phyloP scores from a whole-genome alignment of 495 filamentous ascomycete species.

The Lophiotrema nucula region DNA sequence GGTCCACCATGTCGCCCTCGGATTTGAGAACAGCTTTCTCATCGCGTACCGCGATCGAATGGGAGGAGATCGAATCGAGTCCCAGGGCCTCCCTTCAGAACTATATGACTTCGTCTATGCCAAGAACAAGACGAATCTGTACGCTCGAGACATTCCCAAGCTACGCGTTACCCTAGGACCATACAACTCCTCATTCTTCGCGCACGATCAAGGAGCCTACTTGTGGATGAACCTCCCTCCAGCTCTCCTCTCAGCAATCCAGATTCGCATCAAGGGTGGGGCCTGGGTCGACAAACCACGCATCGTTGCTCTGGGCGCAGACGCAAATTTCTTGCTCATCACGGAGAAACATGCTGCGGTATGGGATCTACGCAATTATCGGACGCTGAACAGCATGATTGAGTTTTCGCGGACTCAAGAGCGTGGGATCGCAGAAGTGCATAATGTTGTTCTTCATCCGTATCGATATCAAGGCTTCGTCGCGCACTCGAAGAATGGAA shows the following conservation, averaged over 20 bases:
- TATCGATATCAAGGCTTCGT: conserved; percentile 30
- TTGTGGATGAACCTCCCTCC: conserved; percentile 26
- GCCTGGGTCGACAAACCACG: conserved; percentile 25
- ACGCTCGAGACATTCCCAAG: conserved; percentile 9
- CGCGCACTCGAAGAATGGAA: conserved; percentile 14
- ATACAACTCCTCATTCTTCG: conserved; percentile 29
- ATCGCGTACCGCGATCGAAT: conserved; percentile 16
- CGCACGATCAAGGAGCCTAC: conserved; percentile 9
- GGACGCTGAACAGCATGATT: conserved; percentile 7
- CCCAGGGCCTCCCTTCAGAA: conserved; percentile 21
- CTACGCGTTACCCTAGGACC: conserved; percentile 23
- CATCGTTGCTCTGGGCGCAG: conserved; percentile 24
- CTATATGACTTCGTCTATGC: conserved; percentile 23
- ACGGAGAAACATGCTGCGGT: conserved; percentile 22
- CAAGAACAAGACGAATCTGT: background rate
- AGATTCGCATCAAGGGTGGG: conserved; percentile 17
- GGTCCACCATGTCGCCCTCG: conserved; percentile 27
- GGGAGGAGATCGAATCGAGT: conserved; percentile 17
- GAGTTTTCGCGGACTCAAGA: conserved; percentile 12
- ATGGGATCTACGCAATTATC: conserved; percentile 15
- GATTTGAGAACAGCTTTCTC: conserved; percentile 20
- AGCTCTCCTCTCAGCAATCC: conserved; percentile 9
- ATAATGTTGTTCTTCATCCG: conserved; percentile 10
- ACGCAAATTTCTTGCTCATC: conserved; percentile 22
- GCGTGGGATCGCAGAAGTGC: conserved; percentile 16